Conservation (phyloP, 345 rosid genomes). For the Ceriops zippeliana region DNA sequence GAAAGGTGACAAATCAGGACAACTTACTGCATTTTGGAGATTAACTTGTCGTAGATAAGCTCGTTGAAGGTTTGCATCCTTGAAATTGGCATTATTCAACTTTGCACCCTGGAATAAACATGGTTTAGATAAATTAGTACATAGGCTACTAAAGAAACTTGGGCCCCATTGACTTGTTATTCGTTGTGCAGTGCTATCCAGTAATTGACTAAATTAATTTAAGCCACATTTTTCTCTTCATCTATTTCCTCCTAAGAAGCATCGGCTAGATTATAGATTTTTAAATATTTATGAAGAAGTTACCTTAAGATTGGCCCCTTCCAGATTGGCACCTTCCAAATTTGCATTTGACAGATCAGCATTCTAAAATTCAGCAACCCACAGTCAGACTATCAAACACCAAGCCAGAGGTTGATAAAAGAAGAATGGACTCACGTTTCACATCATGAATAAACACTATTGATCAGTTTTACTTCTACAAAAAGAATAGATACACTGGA, state of each 20-base stretch:
- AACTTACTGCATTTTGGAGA: conserved; percentile 76
- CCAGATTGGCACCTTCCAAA: conserved; percentile 88
- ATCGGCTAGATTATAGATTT: background rate
- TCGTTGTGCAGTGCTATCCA: too few relatives aligned
- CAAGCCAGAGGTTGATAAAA: too few relatives aligned
- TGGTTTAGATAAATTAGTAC: conserved; percentile 1
- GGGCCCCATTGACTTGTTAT: background rate
- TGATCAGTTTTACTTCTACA: too few relatives aligned
- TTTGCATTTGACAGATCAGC: conserved; percentile 95
- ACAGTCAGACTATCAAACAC: background rate
- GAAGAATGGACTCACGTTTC: too few relatives aligned
- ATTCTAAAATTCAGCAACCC: conserved; percentile 36
- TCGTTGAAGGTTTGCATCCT: conserved; percentile 88
- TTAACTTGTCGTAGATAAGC: conserved; percentile 83
- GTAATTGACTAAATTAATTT: too few relatives aligned
- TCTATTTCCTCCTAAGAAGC: background rate
- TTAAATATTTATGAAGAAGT: background rate
- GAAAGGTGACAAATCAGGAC: background rate
- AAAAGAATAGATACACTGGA: too few relatives aligned
- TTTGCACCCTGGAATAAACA: conserved; percentile 71
- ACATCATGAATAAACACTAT: too few relatives aligned
- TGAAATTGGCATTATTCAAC: conserved; percentile 75
- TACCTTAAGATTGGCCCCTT: conserved; percentile 96
- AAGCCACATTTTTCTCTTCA: background rate
- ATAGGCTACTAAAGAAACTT: background rate